Percentiles rank a stretch among this genome's conserved stretches.
These are phyloP conservation scores for Fusarium falciforme DNA, from an alignment of 2,329 filamentous ascomycete genomes.

Conservation along the genomic window DNA sequence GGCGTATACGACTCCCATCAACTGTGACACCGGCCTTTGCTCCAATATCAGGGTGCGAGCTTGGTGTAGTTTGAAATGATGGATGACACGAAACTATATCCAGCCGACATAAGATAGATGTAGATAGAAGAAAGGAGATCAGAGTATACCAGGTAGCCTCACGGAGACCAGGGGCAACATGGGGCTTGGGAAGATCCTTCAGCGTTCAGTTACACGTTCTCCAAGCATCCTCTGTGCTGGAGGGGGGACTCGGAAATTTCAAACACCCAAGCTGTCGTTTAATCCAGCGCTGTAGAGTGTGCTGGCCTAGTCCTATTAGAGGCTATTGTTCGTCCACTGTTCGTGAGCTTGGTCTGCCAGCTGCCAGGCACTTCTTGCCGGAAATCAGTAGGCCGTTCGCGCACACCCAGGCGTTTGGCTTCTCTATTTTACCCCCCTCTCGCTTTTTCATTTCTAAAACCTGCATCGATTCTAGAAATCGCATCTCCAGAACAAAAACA, in stretches of 20 bases:
- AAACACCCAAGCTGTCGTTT: background rate
- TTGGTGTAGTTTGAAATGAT: background rate
- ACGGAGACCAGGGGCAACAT: background rate
- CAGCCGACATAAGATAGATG: background rate
- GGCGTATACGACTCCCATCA: no score
- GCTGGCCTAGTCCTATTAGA: background rate
- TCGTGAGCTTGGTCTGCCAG: background rate
- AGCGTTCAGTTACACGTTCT: background rate
- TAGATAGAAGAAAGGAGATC: background rate
- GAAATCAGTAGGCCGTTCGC: background rate
- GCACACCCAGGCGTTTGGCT: background rate
- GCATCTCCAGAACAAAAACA: background rate
- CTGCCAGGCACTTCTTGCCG: background rate
- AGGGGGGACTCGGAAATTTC: background rate
- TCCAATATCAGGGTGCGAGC: background rate
- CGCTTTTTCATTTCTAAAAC: background rate
- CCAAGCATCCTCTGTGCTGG: background rate
- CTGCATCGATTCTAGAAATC: background rate
- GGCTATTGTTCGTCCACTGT: background rate
- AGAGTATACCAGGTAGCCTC: background rate
- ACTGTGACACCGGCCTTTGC: background rate
- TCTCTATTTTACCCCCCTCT: background rate
- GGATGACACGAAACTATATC: background rate
- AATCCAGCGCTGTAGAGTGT: background rate
- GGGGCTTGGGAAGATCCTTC: background rate